Conservation (phyloP, 148 eudicot species). For the Chenopodium formosanum region DNA sequence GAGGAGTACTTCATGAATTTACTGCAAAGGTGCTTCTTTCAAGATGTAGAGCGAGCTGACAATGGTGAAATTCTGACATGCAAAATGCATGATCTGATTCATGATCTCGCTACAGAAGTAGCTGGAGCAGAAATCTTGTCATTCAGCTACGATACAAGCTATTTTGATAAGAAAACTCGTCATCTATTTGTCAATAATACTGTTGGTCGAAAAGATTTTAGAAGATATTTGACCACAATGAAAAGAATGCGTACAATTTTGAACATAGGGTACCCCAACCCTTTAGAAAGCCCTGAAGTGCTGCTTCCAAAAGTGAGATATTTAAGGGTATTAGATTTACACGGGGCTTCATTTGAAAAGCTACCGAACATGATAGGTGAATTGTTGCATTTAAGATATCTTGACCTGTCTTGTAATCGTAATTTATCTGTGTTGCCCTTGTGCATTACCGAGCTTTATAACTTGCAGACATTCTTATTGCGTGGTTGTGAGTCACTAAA, state of each 20-base stretch:
- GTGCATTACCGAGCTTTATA: not conserved
- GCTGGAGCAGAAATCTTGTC: slow-evolving; percentile 2
- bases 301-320: not conserved
- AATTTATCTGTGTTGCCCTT: not conserved
- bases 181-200: not conserved
- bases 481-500: not conserved
- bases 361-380: not conserved
- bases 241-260: too few species aligned
- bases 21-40: slow-evolving; percentile 23
- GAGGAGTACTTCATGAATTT: slow-evolving; percentile 15
- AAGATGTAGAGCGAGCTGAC: not conserved
- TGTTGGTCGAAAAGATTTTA: too few species aligned
- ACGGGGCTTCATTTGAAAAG: not conserved
- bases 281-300: too few species aligned
- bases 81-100: slow-evolving; percentile 29
- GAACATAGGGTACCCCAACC: too few species aligned
- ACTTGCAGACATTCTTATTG: slow-evolving; percentile 3
- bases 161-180: not conserved
- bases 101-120: slow-evolving; percentile 12
- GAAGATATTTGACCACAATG: too few species aligned
- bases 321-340: not conserved
- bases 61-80: not conserved
- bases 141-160: not conserved
- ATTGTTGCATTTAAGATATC: slow-evolving; percentile 12
- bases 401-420: not conserved